Evolutionary conservation across 2,329 filamentous ascomycete species (phyloP).

Genomic region (Sporothrix schenckii): DNA sequence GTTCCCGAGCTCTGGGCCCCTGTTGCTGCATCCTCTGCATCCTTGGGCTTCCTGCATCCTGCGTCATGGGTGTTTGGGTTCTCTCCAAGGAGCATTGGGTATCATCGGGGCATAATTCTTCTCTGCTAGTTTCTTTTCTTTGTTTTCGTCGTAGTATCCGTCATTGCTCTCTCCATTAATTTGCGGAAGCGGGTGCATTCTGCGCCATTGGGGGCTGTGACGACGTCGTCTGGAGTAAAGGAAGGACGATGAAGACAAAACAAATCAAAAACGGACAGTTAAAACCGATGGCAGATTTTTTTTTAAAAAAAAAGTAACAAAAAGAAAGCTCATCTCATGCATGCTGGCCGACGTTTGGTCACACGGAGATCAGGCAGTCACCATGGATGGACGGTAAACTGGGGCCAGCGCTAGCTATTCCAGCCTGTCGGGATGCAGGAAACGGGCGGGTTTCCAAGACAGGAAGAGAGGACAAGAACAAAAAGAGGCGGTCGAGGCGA

Average conservation of each 20-base stretch:
- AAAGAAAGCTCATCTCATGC: not conserved
- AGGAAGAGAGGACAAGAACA: not conserved
- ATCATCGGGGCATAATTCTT: not conserved
- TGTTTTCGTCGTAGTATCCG: not conserved
- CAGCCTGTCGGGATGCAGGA: conserved; percentile 24
- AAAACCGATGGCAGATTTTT: not conserved
- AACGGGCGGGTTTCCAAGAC: not conserved
- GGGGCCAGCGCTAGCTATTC: conserved; percentile 5
- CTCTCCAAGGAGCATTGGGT: not conserved
- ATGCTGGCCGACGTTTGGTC: conserved; percentile 13
- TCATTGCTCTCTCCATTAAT: not conserved
- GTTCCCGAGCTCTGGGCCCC: not conserved
- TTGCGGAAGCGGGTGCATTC: not conserved
- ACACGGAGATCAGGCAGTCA: conserved; percentile 15
- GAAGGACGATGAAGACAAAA: not conserved
- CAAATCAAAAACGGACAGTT: too few relatives aligned
- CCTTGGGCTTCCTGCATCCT: not conserved
- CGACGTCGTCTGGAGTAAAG: not conserved
- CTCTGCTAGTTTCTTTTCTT: not conserved
- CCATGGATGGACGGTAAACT: conserved; percentile 4
- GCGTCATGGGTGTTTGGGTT: conserved; percentile 3
- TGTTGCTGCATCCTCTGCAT: conserved; percentile 10
- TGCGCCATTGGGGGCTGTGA: not conserved
- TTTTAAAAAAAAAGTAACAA: not conserved
- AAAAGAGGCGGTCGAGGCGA: not conserved